Evolutionary conservation across 495 filamentous ascomycete genomes (phyloP).

Genomic region (Niebla homalea): DNA sequence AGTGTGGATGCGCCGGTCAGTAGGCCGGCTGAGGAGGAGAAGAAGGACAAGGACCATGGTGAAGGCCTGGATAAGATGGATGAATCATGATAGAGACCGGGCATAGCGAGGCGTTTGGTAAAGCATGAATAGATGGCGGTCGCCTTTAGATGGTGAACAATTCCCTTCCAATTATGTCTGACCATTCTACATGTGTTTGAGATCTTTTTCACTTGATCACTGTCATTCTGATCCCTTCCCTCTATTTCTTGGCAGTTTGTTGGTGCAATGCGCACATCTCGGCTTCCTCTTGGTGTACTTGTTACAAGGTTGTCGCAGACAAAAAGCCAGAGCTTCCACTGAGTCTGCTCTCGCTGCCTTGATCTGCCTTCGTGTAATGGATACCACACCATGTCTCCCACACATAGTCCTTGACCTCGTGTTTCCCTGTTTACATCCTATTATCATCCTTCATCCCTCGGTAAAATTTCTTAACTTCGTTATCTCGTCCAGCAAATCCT

Average conservation of each 20-base stretch:
- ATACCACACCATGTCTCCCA: not conserved
- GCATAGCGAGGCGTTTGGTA: conserved; percentile 14
- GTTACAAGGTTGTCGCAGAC: too few species aligned
- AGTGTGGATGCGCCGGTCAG: conserved; percentile 25
- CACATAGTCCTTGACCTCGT: not conserved
- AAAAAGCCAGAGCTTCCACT: not conserved
- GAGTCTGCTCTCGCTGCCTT: not conserved
- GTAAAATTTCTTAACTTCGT: conserved; percentile 55
- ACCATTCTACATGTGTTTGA: not conserved
- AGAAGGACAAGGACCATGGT: conserved; percentile 50
- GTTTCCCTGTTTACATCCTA: not conserved
- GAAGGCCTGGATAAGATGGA: conserved; percentile 39
- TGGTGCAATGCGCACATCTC: too few species aligned
- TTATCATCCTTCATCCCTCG: conserved; percentile 21
- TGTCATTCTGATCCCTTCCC: too few species aligned
- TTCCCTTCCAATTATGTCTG: not conserved
- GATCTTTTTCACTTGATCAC: not conserved
- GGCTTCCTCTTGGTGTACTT: too few species aligned
- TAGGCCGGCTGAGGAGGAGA: conserved; percentile 29
- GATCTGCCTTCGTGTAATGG: not conserved
- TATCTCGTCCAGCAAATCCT: conserved; percentile 82
- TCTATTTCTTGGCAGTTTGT: too few species aligned
- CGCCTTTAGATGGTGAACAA: not conserved
- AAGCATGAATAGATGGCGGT: conserved; percentile 6
- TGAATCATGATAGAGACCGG: conserved; percentile 39